Evolutionary conservation across 2,329 filamentous ascomycete genomes (phyloP), one percentile per base, ranked within the genome.

Genomic region (Curvularia eragrostidis): DNA sequence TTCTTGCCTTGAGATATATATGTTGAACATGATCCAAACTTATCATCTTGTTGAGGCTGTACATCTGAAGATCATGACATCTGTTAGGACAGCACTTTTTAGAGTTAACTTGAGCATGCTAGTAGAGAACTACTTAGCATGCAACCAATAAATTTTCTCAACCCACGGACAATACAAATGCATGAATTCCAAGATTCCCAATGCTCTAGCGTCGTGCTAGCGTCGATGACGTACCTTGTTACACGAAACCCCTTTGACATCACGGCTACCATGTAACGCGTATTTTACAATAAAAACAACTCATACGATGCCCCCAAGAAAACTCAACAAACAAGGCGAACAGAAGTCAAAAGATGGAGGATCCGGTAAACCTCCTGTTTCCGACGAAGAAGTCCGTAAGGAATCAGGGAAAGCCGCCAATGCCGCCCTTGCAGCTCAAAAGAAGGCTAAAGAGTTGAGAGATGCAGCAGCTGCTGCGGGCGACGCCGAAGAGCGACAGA

Each of bases 401-500:
- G 65, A 68, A 34, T 66, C 65, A 6, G 62, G 64, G 1, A 66
- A 66, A 52, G 57, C 63, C 15, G 65, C 65, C 12, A 56, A 59
- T 12, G 63, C 63, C 34, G 59, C 65, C 24, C 58, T 60, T 4
- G 41, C 52, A 19, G 65, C 68, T 36, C 68, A 63, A 10, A 54
- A 63, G 48, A 63, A 63, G 50, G 65, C 59, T 8, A 60, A 61
- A 43, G 65, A 66, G 48, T 46, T 70, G 38, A 63, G 62, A 47
- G 48, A 65, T 36, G 64, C 65, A 34, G 65, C 65, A 1, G 58
- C 50, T 5, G 57, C 62, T 15, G 62, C 69, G 34, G 53, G 62
- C 9, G 57, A 64, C 38, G 52, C 64, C n/a, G 62, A 64, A 9
- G 58, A 62, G 52, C 62, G 64, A 42, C 55, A 71, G 44, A 67